Evolutionary conservation across 2,329 filamentous ascomycete genomes (phyloP), one percentile per base, ranked within the genome.

Genomic region (Cordyceps cateniannulata): DNA sequence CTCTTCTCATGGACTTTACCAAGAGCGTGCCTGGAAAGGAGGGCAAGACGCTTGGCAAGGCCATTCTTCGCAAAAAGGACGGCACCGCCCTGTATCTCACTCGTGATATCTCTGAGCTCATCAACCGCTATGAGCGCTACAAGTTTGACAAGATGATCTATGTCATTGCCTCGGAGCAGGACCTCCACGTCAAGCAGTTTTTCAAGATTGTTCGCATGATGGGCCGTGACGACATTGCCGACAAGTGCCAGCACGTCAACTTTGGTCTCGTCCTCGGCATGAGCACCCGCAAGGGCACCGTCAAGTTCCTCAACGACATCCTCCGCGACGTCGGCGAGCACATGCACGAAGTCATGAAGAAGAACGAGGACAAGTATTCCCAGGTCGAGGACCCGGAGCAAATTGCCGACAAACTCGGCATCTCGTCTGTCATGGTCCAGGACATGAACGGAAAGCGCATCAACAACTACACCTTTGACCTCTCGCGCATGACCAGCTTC

Each of bases 281-380:
- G 87, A 88, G 79, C 75, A 90, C 84, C 65, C 84, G 83, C 66
- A 86, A 82, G 71, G 87, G 87, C 63, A 91, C 87, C 0, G 89
- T 91, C 67, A 89, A 89, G 74, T 91, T 90, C 59, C 60, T 66
- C 47, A 62, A 62, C 20, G 87, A 90, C 66, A 91, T 92, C 67
- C 79, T 93, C 61, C 81, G 83, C 45, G 89, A 93, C 67, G 91
- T 96, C 8, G 87, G 85, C 69, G 93, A 97, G 60, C 91, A 93
- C 76, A 99, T 99, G 95, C 93, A 98, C 80, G 91, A 96, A 63
- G 91, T 96, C 56, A 99, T 99, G 95, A 85, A 80, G 75, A 89
- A 88, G 78, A 98, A 98, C 74, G 82, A 89, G 68, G 81, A 83
- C 70, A 99, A 99, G 80, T 99, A 98, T 75, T 78, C 85, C 61